phyloP scores from a whole-genome alignment of 2,329 filamentous ascomycete genomes.

The Juglanconis sp. region DNA sequence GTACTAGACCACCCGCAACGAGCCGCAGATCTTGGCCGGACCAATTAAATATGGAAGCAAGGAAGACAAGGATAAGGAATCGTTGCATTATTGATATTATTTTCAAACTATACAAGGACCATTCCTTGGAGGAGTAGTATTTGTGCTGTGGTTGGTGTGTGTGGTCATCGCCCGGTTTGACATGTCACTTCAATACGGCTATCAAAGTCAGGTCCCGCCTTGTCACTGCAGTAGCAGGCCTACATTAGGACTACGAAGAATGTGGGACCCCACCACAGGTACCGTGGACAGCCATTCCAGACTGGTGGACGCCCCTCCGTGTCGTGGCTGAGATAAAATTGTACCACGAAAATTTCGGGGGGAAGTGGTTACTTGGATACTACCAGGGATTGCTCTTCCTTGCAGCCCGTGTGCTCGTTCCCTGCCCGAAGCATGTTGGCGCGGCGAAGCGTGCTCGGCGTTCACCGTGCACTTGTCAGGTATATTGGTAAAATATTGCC shows the following conservation, averaged over 20 bases:
- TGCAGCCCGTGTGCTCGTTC: too few relatives aligned
- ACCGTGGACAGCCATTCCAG: not conserved
- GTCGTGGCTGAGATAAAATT: not conserved
- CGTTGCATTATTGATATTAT: too few relatives aligned
- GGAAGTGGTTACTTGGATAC: not conserved
- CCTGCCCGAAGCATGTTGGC: too few relatives aligned
- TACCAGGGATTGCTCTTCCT: too few relatives aligned
- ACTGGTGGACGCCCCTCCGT: not conserved
- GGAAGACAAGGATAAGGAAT: too few relatives aligned
- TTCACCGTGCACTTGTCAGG: too few relatives aligned
- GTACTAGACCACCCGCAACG: not conserved
- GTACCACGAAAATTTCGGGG: not conserved
- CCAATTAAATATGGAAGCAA: not conserved
- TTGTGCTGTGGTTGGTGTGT: not conserved
- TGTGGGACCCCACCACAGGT: too few relatives aligned
- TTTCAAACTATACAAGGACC: not conserved
- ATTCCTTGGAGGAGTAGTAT: not conserved
- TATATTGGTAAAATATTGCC: too few relatives aligned
- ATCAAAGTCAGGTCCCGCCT: too few relatives aligned
- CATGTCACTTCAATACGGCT: not conserved
- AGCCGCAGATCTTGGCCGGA: not conserved
- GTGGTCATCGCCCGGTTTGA: not conserved
- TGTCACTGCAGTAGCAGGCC: not conserved
- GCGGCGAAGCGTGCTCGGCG: too few relatives aligned
- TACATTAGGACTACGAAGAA: too few relatives aligned